Evolutionary conservation across 352 stramenopile species (phyloP), one percentile per base, ranked within the genome.

Genomic region (Globisporangium splendens): DNA sequence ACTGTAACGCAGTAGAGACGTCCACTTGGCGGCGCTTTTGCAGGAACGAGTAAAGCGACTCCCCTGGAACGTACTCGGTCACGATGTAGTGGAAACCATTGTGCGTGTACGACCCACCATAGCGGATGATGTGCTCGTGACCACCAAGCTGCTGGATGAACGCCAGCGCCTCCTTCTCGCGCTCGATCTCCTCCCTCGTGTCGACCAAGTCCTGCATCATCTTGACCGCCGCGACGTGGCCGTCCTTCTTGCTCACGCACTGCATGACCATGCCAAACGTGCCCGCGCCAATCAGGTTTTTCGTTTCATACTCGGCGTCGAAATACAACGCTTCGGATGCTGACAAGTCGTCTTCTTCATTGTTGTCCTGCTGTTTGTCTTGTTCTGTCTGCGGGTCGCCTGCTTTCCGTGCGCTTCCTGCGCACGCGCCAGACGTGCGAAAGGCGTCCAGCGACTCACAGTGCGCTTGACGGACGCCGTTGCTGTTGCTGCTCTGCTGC

Each of bases 191-290:
- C 17, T 82, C 70, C 22, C 68, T 54, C 24, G 74, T 78, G 24
- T 73, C 75, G n/a, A 58, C 55, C 20, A 85, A 46, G 41, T 89
- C 72, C 56, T 91, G 73, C 28, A 89, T 71, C 76, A 91, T 89
- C 59, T 95, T 95, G 49, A 93, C 83, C 4, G 85, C 85, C 7
- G 78, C 77, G 17, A 88, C 54, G 12, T 64, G 70, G 33, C 81
- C 75, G 61, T 86, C 75, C 10, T 67, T 61, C 61, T 90, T 91
- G 65, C 73, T 66, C 35, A 85, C 69, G 61, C 85, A 95, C 62
- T 89, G 77, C 72, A 95, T 90, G 35, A 95, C 85, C 24, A 93
- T 78, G n/a, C 85, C 85, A 61, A 91, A 95, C 3, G 83, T 70
- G 20, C 85, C 85, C 14, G 66, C 84, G 20, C 83, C 85, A 1